phyloP scores from a whole-genome alignment of 169 alveolate species.

The Plasmodium ovale region DNA sequence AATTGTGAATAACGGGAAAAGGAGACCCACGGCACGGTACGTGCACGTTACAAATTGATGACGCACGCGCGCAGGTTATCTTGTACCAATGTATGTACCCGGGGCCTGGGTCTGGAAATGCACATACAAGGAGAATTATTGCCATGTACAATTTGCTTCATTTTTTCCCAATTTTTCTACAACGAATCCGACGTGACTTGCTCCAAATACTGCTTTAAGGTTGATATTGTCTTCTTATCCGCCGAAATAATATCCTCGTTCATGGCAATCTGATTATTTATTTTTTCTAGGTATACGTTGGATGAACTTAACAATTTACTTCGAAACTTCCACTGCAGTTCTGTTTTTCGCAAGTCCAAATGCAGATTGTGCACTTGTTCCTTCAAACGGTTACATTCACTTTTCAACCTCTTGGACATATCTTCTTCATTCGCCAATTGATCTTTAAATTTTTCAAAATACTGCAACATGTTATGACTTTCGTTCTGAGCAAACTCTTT shows the following conservation, averaged over 20 bases:
- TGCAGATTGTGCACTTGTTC: constrained; percentile 17
- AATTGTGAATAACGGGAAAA: too few species aligned
- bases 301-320: constrained; percentile 48
- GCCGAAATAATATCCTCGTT: constrained; percentile 44
- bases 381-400: constrained; percentile 22
- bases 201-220: constrained; percentile 38
- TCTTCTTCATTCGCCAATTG: constrained; percentile 3
- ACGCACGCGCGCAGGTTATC: too few species aligned
- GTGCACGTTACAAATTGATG: too few species aligned
- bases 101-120: too few species aligned
- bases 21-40: too few species aligned
- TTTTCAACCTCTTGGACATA: constrained; percentile 9
- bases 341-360: constrained; percentile 53
- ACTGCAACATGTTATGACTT: constrained; percentile 32
- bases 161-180: constrained; percentile 1
- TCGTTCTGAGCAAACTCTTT: constrained; percentile 63
- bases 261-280: constrained; percentile 49
- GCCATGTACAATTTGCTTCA: constrained; percentile 5
- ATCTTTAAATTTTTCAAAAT: constrained; percentile 47
- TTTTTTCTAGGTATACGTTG: constrained; percentile 33
- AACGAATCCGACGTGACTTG: constrained; percentile 21
- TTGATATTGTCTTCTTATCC: constrained; percentile 36
- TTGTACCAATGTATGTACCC: too few species aligned
- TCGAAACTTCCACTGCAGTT: constrained; percentile 72
- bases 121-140: too few species aligned